Evolutionary conservation across 139 green algal genomes (phyloP).

Genomic region (Helicosporidium sp.): DNA sequence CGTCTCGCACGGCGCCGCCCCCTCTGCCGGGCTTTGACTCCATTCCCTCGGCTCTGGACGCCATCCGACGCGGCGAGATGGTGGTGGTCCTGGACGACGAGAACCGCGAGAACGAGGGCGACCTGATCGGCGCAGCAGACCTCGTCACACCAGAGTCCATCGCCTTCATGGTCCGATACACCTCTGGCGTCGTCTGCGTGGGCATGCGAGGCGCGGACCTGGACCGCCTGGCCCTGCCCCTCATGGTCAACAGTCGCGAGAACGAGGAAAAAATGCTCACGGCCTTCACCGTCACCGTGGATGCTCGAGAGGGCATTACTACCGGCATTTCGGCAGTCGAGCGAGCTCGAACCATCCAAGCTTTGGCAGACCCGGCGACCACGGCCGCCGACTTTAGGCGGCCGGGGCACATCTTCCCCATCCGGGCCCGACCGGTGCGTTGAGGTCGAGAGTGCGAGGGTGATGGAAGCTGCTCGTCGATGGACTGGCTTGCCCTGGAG

Average conservation of each 20-base stretch:
- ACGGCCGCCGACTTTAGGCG: conserved; percentile 48
- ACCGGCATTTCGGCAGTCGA: conserved; percentile 89
- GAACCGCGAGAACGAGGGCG: conserved; percentile 90
- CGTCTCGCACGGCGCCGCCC: no score
- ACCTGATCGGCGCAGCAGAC: conserved; percentile 88
- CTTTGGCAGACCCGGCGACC: conserved; percentile 41
- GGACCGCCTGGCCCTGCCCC: conserved; percentile 76
- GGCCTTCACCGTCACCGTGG: conserved; percentile 83
- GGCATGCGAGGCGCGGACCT: conserved; percentile 39
- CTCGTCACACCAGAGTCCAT: conserved; percentile 56
- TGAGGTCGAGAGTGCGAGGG: no score
- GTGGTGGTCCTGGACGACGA: conserved; percentile 96
- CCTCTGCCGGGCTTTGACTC: conserved; percentile 15
- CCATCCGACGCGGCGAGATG: conserved; percentile 48
- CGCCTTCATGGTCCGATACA: conserved; percentile 82
- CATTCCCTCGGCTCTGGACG: conserved; percentile 27
- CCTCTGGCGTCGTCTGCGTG: conserved; percentile 64
- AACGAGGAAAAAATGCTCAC: conserved; percentile 81
- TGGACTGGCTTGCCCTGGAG: no score
- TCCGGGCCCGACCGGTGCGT: conserved; percentile 33
- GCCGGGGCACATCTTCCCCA: conserved; percentile 93
- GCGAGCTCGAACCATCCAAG: conserved; percentile 60
- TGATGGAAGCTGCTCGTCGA: no score
- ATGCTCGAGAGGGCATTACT: conserved; percentile 55
- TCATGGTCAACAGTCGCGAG: conserved; percentile 63